phyloP scores from a whole-genome alignment of 2,329 filamentous ascomycete genomes.

The Penicillium vulpinum region DNA sequence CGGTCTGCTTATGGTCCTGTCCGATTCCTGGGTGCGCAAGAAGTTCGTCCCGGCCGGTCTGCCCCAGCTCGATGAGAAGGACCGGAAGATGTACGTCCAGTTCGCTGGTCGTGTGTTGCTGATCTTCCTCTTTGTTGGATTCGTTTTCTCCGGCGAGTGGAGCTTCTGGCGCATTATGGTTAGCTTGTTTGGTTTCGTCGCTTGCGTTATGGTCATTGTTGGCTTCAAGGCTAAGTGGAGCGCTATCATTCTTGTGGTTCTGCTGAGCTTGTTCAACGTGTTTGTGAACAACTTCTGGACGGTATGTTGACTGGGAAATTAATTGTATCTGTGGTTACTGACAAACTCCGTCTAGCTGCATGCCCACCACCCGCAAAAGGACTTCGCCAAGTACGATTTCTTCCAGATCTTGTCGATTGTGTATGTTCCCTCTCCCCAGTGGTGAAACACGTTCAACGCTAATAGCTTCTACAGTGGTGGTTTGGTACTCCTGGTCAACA shows the following conservation, averaged over 20 bases:
- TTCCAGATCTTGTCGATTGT: slow-evolving; percentile 99
- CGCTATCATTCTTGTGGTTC: slow-evolving; percentile 89
- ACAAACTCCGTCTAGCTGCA: slow-evolving; percentile 66
- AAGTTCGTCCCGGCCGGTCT: slow-evolving; percentile 93
- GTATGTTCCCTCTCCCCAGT: slow-evolving; percentile 48
- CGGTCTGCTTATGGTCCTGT: slow-evolving; percentile 95
- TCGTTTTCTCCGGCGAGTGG: slow-evolving; percentile 95
- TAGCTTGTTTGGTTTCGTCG: slow-evolving; percentile 79
- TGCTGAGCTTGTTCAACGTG: slow-evolving; percentile 94
- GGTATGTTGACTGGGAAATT: slow-evolving; percentile 57
- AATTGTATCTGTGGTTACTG: slow-evolving; percentile 13
- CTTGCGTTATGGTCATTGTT: slow-evolving; percentile 97
- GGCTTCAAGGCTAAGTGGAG: slow-evolving; percentile 99
- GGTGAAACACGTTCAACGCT: not conserved
- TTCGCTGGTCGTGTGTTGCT: slow-evolving; percentile 90
- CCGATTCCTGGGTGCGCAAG: slow-evolving; percentile 97
- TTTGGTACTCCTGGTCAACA: slow-evolving; percentile 95
- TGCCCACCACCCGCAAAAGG: slow-evolving; percentile 97
- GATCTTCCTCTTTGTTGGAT: slow-evolving; percentile 96
- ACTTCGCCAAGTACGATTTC: slow-evolving; percentile 99
- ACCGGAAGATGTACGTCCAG: slow-evolving; percentile 99
- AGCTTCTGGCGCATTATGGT: slow-evolving; percentile 83
- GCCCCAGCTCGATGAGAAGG: slow-evolving; percentile 94
- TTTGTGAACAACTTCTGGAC: slow-evolving; percentile 99
- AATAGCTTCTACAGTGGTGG: slow-evolving; percentile 61